Evolutionary conservation across 2,329 filamentous ascomycete species (phyloP), one percentile per base, ranked within the genome.

Genomic region (Diaporthe eres): DNA sequence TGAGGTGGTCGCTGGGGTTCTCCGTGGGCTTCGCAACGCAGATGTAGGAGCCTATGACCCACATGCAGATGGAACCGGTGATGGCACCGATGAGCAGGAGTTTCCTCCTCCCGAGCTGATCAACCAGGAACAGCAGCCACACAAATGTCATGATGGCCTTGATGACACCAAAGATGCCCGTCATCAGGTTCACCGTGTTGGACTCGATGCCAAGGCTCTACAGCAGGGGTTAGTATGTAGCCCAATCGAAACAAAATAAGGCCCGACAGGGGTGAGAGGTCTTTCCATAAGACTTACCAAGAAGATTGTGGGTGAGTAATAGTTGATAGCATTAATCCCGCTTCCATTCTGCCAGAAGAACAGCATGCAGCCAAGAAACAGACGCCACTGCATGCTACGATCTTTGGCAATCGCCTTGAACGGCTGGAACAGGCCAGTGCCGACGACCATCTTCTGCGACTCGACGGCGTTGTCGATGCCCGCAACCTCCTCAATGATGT

Each of bases 261-360:
- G n/a, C 6, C 15, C 39, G n/a, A 22, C 17, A 47, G n/a, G 22
- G 12, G 15, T 44, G 37, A 61, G 12, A 61, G 37, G 44, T 1
- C 37, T 15, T 12, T 28, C 3, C 12, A 42, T 19, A 12, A 63
- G 60, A 63, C 60, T 44, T 2, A 63, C 60, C 39, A 47, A 47
- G 87, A 95, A 94, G 10, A 95, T 90, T 0, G 90, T 93, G 0
- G 93, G 93, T 0, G 86, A 88, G 83, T 93, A 94, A 84, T 95
- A 95, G 86, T 95, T 95, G 85, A 94, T 92, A 28, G 93, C 93
- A 79, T 95, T 95, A 85, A 95, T 95, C 2, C 94, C 94, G 4
- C 86, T 88, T 70, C 92, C 92, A 79, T 96, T 96, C 83, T 96
- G 94, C 88, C 92, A 95, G 74, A 96, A 86, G 87, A 96, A 96